phyloP scores from a whole-genome alignment of 495 filamentous ascomycete genomes.

The Niebla homalea region DNA sequence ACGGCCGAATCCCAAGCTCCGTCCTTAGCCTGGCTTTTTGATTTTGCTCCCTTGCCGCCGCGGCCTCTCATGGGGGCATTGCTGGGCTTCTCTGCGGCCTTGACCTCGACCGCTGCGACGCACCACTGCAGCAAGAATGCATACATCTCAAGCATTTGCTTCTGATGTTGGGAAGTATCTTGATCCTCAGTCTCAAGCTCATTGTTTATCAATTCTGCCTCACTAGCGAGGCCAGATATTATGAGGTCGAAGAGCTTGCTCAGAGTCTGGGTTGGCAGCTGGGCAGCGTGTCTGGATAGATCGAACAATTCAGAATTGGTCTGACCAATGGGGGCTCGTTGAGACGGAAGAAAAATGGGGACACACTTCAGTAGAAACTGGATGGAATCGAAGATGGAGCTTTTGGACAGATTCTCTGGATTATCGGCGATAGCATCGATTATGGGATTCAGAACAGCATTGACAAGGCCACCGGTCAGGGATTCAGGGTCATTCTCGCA shows the following conservation, averaged over 20 bases:
- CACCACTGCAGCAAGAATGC: conserved; percentile 93
- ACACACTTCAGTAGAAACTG: conserved; percentile 96
- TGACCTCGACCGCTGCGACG: conserved; percentile 80
- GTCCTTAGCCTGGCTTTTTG: conserved; percentile 54
- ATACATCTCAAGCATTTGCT: conserved; percentile 83
- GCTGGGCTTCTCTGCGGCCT: conserved; percentile 75
- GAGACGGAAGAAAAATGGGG: conserved; percentile 41
- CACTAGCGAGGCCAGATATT: conserved; percentile 82
- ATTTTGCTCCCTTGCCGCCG: conserved; percentile 65
- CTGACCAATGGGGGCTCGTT: conserved; percentile 27
- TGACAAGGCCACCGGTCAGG: conserved; percentile 61
- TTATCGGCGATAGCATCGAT: conserved; percentile 86
- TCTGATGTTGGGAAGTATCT: conserved; percentile 72
- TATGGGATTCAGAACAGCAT: conserved; percentile 77
- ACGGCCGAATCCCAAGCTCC: conserved; percentile 74
- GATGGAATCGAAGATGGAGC: conserved; percentile 74
- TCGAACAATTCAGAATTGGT: conserved; percentile 55
- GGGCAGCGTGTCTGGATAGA: conserved; percentile 62
- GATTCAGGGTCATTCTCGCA: conserved; percentile 86
- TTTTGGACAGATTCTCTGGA: conserved; percentile 70
- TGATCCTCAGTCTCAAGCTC: conserved; percentile 88
- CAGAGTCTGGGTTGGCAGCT: conserved; percentile 63
- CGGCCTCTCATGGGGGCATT: conserved; percentile 49
- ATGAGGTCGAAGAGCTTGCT: conserved; percentile 91
- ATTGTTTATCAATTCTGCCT: conserved; percentile 72